Conservation (phyloP, 2,329 filamentous ascomycete genomes). For the Elsinoe australis region DNA sequence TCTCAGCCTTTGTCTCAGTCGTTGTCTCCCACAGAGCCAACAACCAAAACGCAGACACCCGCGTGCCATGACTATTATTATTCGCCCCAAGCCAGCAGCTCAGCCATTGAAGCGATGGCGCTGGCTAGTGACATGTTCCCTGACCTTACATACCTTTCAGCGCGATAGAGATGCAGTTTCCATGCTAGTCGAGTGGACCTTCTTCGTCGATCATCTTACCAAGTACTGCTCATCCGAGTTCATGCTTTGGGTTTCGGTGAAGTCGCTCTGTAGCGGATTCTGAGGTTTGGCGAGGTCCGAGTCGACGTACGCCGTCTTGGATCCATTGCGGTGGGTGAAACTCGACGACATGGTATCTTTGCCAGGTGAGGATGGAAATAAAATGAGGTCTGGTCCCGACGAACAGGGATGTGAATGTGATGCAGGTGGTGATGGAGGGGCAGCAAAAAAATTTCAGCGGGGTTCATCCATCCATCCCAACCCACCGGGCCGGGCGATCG, state of each 20-base stretch:
- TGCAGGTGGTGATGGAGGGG: slow-evolving; percentile 15
- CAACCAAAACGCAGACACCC: slow-evolving; percentile 25
- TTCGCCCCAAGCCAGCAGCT: not conserved
- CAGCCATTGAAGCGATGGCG: not conserved
- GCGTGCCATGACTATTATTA: slow-evolving; percentile 32
- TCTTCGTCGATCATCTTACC: slow-evolving; percentile 27
- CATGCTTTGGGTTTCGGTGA: slow-evolving; percentile 28
- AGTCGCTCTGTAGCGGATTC: slow-evolving; percentile 30
- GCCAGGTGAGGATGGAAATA: not conserved
- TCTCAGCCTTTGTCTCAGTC: slow-evolving; percentile 30
- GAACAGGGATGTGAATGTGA: slow-evolving; percentile 2
- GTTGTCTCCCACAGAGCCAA: slow-evolving; percentile 17
- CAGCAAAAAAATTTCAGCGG: slow-evolving; percentile 13
- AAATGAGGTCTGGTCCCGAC: not conserved
- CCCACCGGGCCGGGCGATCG: too few species aligned
- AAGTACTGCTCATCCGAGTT: slow-evolving; percentile 32
- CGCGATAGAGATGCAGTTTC: slow-evolving; percentile 16
- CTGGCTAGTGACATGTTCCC: slow-evolving; percentile 6
- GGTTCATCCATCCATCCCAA: too few species aligned
- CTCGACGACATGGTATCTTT: slow-evolving; percentile 17
- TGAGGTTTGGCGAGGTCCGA: slow-evolving; percentile 23
- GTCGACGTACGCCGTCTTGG: slow-evolving; percentile 19
- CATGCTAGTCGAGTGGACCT: slow-evolving; percentile 21
- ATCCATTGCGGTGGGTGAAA: slow-evolving; percentile 12
- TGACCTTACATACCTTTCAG: slow-evolving; percentile 17